Percentiles rank a stretch among this genome's conserved stretches.
Evolutionary conservation across 1,139 yeast genomes (phyloP).

Genomic region (Saccharomycopsis crataegensis): DNA sequence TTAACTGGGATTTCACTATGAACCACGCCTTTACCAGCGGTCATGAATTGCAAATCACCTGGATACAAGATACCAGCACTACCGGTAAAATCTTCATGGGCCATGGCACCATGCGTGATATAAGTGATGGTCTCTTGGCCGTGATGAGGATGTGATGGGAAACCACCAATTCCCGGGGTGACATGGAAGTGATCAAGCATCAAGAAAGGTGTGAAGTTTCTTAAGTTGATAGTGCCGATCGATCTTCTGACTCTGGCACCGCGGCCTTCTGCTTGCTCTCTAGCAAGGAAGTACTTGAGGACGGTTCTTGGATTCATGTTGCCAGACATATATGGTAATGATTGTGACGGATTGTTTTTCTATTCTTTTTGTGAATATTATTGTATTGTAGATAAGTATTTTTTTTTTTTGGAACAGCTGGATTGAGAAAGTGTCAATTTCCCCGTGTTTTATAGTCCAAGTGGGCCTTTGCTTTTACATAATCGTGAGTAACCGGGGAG

Average conservation of each 20-base stretch:
- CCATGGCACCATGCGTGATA: conserved; percentile 65
- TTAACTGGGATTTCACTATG: conserved; percentile 84
- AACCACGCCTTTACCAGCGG: conserved; percentile 86
- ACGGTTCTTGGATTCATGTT: conserved; percentile 40
- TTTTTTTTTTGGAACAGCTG: neutral
- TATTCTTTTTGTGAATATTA: neutral
- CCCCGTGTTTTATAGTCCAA: too few relatives aligned
- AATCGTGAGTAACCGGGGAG: too few relatives aligned
- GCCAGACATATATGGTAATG: neutral
- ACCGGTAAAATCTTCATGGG: conserved; percentile 92
- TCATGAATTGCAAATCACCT: conserved; percentile 92
- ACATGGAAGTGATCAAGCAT: conserved; percentile 76
- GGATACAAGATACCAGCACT: conserved; percentile 67
- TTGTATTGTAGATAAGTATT: neutral
- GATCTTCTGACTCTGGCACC: conserved; percentile 84
- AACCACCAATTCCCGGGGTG: conserved; percentile 57
- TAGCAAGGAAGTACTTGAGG: conserved; percentile 51
- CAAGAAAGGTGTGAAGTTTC: conserved; percentile 77
- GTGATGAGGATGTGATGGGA: conserved; percentile 90
- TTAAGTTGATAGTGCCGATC: conserved; percentile 58
- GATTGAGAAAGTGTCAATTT: too few relatives aligned
- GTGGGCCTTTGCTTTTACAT: too few relatives aligned
- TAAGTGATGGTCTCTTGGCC: conserved; percentile 88
- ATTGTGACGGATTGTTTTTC: neutral
- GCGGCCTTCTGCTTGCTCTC: conserved; percentile 78